These are phyloP conservation scores for Fusarium sp. DNA, from an alignment of 2,329 filamentous ascomycete genomes.

Conservation along the genomic window DNA sequence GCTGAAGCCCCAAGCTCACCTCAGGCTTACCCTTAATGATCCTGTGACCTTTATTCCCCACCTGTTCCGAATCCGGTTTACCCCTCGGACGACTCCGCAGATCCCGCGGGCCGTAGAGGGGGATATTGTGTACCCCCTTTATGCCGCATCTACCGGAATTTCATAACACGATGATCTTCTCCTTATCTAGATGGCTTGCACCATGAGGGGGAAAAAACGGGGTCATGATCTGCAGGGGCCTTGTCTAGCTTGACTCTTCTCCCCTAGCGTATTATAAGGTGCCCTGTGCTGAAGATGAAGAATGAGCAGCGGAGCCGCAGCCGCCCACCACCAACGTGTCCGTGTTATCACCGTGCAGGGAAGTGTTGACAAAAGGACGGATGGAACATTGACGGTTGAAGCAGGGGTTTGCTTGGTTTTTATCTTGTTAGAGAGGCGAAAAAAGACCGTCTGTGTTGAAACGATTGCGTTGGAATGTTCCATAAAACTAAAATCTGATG, in stretches of 20 bases:
- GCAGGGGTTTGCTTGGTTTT: neutral
- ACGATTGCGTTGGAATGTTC: neutral
- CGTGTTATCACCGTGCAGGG: neutral
- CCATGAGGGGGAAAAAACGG: neutral
- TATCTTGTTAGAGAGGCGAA: neutral
- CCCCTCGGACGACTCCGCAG: neutral
- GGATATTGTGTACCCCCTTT: neutral
- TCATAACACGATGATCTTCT: conserved; percentile 3
- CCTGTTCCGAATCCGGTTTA: neutral
- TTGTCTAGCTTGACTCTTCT: neutral
- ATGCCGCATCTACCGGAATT: conserved; percentile 2
- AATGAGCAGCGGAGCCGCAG: conserved; percentile 8
- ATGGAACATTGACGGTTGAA: conserved; percentile 11
- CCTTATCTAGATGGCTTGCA: conserved; percentile 10
- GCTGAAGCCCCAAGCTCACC: neutral
- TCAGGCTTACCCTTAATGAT: neutral
- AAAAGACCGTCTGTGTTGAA: neutral
- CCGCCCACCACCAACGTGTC: neutral
- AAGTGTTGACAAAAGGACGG: neutral
- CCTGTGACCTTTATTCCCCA: neutral
- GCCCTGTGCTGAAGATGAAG: neutral
- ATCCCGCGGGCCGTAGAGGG: neutral
- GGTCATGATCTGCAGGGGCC: conserved; percentile 7
- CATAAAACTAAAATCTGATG: neutral
- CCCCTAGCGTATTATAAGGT: neutral